Conservation (phyloP, 1,284 basidiomycete species). For the Hymenochaete sp. region DNA sequence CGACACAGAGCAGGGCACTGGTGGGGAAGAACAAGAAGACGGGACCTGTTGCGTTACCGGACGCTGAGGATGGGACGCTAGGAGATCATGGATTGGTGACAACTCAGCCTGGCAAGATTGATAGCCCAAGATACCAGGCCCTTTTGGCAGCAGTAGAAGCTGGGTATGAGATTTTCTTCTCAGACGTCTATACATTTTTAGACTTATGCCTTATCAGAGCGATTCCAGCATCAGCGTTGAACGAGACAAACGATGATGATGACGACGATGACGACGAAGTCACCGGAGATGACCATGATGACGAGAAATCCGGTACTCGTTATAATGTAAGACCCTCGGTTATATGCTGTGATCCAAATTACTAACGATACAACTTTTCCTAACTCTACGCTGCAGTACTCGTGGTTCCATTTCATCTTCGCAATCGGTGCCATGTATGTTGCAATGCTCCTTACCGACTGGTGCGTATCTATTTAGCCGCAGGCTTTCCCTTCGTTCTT, state of each 20-base stretch:
- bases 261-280: conserved; percentile 67
- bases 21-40: conserved; percentile 62
- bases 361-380: conserved; percentile 6
- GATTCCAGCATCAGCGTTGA: conserved; percentile 86
- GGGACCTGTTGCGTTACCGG: conserved; percentile 56
- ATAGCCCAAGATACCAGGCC: conserved; percentile 90
- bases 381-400: conserved; percentile 52
- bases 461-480: conserved; percentile 52
- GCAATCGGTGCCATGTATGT: conserved; percentile 97
- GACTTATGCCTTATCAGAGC: conserved; percentile 45
- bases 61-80: conserved; percentile 42
- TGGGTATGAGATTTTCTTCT: conserved; percentile 43
- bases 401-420: conserved; percentile 99
- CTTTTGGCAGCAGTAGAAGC: conserved; percentile 93
- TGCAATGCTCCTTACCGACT: conserved; percentile 96
- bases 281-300: conserved; percentile 73
- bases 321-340: conserved; percentile 66
- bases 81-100: conserved; percentile 61
- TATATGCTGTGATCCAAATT: no score
- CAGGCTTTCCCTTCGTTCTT: conserved; percentile 1
- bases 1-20: conserved; percentile 88
- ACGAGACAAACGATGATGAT: conserved; percentile 66
- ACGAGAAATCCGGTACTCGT: conserved; percentile 92
- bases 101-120: conserved; percentile 79
- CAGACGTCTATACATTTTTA: neutral